Conservation (phyloP, 1,139 yeast genomes). For the Casaregolazyma lundiana region DNA sequence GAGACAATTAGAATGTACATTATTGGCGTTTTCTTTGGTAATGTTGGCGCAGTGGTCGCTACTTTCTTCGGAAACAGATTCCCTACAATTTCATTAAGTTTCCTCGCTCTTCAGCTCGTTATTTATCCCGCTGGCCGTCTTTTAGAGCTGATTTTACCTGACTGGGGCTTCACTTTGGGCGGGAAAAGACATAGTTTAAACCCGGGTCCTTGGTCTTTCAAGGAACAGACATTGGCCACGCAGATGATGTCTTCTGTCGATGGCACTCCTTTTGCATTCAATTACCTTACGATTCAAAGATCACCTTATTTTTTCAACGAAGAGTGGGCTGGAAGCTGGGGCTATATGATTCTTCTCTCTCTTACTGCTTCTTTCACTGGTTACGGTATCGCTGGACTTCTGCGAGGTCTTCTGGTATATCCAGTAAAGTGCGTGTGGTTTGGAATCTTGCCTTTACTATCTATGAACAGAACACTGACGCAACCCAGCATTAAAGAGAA, state of each 20-base stretch:
- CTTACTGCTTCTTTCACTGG: constrained; percentile 55
- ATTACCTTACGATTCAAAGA: constrained; percentile 30
- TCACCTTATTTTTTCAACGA: constrained; percentile 29
- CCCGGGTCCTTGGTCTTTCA: constrained; percentile 64
- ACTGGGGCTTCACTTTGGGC: constrained; percentile 40
- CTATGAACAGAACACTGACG: constrained; percentile 49
- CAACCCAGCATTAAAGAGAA: constrained; percentile 41
- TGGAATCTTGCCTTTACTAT: constrained; percentile 47
- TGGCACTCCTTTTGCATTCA: constrained; percentile 41
- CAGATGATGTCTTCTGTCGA: constrained; percentile 42
- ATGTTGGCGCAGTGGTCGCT: constrained; percentile 47
- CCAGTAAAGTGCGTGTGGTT: constrained; percentile 58
- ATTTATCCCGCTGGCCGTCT: constrained; percentile 20
- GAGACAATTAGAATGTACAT: constrained; percentile 48
- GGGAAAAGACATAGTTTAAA: constrained; percentile 42
- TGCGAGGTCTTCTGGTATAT: constrained; percentile 42
- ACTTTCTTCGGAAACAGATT: constrained; percentile 49
- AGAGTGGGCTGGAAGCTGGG: constrained; percentile 28
- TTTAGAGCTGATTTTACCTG: constrained; percentile 39
- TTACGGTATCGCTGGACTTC: constrained; percentile 53
- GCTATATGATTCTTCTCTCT: constrained; percentile 46
- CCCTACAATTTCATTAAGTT: constrained; percentile 46
- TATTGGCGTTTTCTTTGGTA: constrained; percentile 29
- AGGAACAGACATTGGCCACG: constrained; percentile 64
- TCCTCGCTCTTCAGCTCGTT: constrained; percentile 41